Conservation (phyloP, 169 alveolate species). For the Theileria annulata region DNA sequence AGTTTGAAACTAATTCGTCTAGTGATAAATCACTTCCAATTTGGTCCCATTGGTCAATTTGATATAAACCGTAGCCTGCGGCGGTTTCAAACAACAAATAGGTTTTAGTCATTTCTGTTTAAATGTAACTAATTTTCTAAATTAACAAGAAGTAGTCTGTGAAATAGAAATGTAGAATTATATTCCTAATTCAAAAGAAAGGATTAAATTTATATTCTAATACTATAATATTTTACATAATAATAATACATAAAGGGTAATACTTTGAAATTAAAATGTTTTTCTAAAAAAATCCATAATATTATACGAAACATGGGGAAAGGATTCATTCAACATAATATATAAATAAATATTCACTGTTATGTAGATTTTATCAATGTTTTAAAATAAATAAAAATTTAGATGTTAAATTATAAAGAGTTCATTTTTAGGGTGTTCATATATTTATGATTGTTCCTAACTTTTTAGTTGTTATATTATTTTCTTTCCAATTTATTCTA, state of each 20-base stretch:
- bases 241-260: not conserved
- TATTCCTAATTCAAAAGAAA: not conserved
- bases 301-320: not conserved
- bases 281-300: not conserved
- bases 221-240: not conserved
- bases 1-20: conserved; percentile 80
- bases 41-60: conserved; percentile 89
- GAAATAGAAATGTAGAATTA: not conserved
- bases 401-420: not conserved
- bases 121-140: not conserved
- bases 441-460: too few relatives aligned
- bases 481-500: not conserved
- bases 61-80: conserved; percentile 91
- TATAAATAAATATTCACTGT: not conserved
- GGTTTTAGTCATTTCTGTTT: conserved; percentile 38
- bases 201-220: not conserved
- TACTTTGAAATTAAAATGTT: not conserved
- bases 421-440: not conserved
- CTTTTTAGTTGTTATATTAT: not conserved
- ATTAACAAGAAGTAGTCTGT: not conserved
- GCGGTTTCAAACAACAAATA: conserved; percentile 89
- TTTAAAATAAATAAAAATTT: not conserved
- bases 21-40: conserved; percentile 82
- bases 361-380: not conserved
- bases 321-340: not conserved